Base-by-base conservation (phyloP, 129 eudicot genomes). In the Flaveria linearis region DNA sequence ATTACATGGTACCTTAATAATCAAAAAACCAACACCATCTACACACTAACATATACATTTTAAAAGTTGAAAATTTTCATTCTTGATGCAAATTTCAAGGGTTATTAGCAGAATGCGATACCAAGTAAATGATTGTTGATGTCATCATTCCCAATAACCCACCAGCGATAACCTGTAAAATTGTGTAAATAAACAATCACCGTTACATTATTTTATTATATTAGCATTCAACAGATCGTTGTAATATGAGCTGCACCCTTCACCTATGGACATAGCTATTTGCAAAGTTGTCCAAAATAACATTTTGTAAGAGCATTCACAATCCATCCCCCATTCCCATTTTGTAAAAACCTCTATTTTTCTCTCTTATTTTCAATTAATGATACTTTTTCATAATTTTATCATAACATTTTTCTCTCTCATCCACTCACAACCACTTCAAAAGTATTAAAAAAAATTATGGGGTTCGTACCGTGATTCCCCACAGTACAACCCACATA, bases 91-190 rank as follows among this genome's bases (percentile, higher is more conserved):
- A 53, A 22, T 30, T 36, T 84, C 80, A 77, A 75, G 85, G 71
- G 62, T 23, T 74, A 68, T 30, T 30, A 23, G 68, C 68, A 26
- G 85, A 46, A 74, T 77, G 58, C 7, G 73, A 69, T 17, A 84
- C 25, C 5, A 92, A 65, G 82, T 84, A 82, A 71, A 77, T 67
- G 51, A 85, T 53, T 49, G 81, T 50, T 73, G 96, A 90, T 28
- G 85, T 84, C 70, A 81, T 55, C 28, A 81, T 57, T 26, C 97
- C 97, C 75, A 89, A 80, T 61, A 84, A 22, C 41, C 85, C 86
- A 73, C 97, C 97, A 51, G 87, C 91, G 63, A 84, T 63, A 62
- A 92, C 97, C 97, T 92, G 85, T 55, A 80, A 41, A 12, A 26
- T 10, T 7, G 10, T 36, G 39, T 64, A 65, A n/a, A 17, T 28